A percentile compares a stretch with the other conserved stretches of the same genome.
phyloP scores from a whole-genome alignment of 441 rosid species.

The Hypseocharis bilobata region DNA sequence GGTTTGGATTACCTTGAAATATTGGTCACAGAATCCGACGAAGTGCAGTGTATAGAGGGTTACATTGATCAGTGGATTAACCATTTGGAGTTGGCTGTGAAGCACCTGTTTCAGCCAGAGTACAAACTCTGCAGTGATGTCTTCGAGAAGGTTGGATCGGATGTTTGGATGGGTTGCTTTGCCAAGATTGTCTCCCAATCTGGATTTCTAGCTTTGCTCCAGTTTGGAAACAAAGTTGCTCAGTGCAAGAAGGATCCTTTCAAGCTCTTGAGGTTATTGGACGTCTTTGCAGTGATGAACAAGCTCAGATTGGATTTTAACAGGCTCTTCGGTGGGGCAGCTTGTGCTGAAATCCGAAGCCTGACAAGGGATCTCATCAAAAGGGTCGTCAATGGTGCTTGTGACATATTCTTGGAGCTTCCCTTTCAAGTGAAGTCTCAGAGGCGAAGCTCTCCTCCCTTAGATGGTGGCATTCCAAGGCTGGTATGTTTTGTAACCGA shows the following conservation, averaged over 20 bases:
- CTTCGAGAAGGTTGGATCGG: constrained; percentile 27
- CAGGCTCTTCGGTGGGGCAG: constrained; percentile 41
- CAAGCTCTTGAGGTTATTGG: constrained; percentile 58
- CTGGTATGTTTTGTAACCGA: constrained; percentile 59
- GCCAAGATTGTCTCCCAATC: constrained; percentile 43
- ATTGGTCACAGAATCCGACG: constrained; percentile 33
- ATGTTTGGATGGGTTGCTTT: constrained; percentile 36
- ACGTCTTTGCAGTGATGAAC: constrained; percentile 50
- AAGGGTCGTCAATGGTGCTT: constrained; percentile 43
- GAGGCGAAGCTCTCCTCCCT: constrained; percentile 43
- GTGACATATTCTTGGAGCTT: constrained; percentile 64
- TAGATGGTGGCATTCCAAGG: constrained; percentile 46
- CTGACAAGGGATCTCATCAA: constrained; percentile 49
- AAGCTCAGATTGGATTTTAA: constrained; percentile 52
- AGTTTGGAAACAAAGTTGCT: constrained; percentile 47
- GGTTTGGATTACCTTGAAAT: constrained; percentile 40
- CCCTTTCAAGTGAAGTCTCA: constrained; percentile 53
- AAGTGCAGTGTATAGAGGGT: constrained; percentile 32
- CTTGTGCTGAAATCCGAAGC: constrained; percentile 46
- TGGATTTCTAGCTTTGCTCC: constrained; percentile 42
- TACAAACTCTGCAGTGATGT: constrained; percentile 41
- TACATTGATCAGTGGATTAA: constrained; percentile 44
- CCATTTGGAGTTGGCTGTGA: constrained; percentile 44
- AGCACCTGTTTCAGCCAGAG: constrained; percentile 40
- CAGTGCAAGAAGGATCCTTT: constrained; percentile 48